Conservation (phyloP, 2,329 filamentous ascomycete species). For the Harringtonia lauricola region DNA sequence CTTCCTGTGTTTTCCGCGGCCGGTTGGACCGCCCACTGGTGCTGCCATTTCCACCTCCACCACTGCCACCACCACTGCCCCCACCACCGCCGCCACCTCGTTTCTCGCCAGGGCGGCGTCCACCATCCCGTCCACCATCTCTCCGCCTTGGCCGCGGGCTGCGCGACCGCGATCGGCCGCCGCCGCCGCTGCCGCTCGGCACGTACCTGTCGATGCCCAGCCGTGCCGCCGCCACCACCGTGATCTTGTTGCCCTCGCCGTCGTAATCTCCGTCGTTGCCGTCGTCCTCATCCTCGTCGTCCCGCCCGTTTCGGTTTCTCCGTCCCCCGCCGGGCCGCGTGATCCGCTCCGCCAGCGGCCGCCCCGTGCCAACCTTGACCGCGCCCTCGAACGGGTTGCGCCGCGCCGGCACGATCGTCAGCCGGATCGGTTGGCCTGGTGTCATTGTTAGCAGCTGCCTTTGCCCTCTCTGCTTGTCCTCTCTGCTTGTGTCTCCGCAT, state of each 20-base stretch:
- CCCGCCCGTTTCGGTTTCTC: constrained; percentile 17
- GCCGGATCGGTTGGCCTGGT: constrained; percentile 70
- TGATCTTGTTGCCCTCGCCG: constrained; percentile 24
- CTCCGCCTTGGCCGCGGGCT: constrained; percentile 41
- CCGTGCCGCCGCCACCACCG: constrained; percentile 32
- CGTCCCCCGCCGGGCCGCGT: constrained; percentile 44
- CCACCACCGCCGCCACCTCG: constrained; percentile 27
- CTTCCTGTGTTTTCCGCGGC: constrained; percentile 67
- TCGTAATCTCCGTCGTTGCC: constrained; percentile 17
- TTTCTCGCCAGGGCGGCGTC: constrained; percentile 34
- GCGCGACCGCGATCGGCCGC: constrained; percentile 35
- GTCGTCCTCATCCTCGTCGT: constrained; percentile 28
- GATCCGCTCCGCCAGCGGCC: constrained; percentile 50
- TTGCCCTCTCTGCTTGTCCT: too few relatives aligned
- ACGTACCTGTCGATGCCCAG: constrained; percentile 72
- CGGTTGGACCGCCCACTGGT: constrained; percentile 13
- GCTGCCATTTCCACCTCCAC: constrained; percentile 15
- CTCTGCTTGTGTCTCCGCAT: constrained; percentile 8
- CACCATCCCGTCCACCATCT: constrained; percentile 18
- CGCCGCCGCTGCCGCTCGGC: constrained; percentile 31
- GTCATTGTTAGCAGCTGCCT: too few relatives aligned
- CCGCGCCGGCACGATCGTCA: constrained; percentile 52
- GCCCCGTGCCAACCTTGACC: constrained; percentile 40
- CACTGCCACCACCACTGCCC: constrained; percentile 22
- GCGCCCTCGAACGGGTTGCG: constrained; percentile 47